Evolutionary conservation across 1,284 basidiomycete genomes (phyloP), one percentile per base, ranked within the genome.

Genomic region (Sutorius eximius): DNA sequence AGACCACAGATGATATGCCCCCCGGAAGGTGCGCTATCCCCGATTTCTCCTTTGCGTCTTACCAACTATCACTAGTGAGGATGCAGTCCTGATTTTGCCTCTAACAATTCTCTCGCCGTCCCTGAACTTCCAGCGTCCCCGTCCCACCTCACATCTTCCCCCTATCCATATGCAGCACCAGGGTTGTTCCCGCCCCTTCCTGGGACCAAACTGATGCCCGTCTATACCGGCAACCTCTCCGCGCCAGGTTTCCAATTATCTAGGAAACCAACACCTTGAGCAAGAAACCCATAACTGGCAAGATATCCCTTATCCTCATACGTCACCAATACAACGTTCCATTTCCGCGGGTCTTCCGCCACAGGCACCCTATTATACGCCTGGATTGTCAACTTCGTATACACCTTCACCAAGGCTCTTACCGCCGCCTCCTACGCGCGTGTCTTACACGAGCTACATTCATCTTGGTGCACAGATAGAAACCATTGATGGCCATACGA

Each of bases 1-100:
- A 66, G 75, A 57, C 66, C 15, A 77, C 76, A 8, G 79, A 83
- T n/a, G 61, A 71, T 32, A 63, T 70, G 57, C 56, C 59, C 55
- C 52, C 56, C n/a, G 66, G 53, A 60, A 69, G 68, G 68, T 71
- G 45, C 38, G 68, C 53, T 29, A n/a, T 50, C 42, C 16, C 24
- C 29, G 30, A 37, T 20, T 55, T 22, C 5, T 15, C 54, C 42
- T 52, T 52, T 51, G 32, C 27, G 12, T 59, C 52, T 59, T 34
- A 58, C 64, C 20, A 51, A 63, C 48, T 33, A 20, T 36, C 53
- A 51, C 44, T 62, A 91, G 88, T 59, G 89, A 87, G 67, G 87
- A 90, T 65, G 78, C 89, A 16, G 61, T 77, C 27, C 67, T 91
- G 2, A 76, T 81, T 42, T 71, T 91, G 8, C 87, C 87, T 8